Evolutionary conservation across 2,329 filamentous ascomycete genomes (phyloP).

Genomic region (Bipolaris sorokiniana): DNA sequence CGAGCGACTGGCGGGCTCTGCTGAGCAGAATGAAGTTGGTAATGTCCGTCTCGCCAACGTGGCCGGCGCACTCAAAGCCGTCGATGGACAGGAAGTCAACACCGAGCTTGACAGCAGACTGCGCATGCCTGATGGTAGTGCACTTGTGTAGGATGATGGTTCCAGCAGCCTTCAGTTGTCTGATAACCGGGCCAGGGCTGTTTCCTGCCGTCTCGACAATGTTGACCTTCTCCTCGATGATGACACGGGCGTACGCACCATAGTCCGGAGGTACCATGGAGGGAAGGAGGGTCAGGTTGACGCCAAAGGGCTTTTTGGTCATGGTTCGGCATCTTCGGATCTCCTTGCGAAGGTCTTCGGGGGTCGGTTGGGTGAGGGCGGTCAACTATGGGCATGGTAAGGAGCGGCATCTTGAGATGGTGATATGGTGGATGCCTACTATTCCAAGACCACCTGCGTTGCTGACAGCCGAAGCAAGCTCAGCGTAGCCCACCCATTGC

Average conservation of each 20-base stretch:
- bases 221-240: constrained; percentile 89
- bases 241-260: constrained; percentile 84
- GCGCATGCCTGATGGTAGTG: constrained; percentile 92
- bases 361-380: constrained; percentile 88
- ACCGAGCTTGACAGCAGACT: constrained; percentile 88
- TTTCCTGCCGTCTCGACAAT: constrained; percentile 95
- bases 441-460: constrained; percentile 78
- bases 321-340: constrained; percentile 85
- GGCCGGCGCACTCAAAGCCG: constrained; percentile 94
- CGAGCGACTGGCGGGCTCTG: constrained; percentile 81
- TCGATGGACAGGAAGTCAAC: constrained; percentile 98
- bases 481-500: constrained; percentile 84
- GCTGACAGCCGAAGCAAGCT: constrained; percentile 73
- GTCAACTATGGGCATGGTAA: constrained; percentile 61
- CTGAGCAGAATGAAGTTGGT: constrained; percentile 89
- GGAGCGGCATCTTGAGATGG: background rate
- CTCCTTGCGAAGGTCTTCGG: constrained; percentile 89
- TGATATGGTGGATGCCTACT: constrained; percentile 34
- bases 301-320: constrained; percentile 81
- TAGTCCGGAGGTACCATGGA: constrained; percentile 91
- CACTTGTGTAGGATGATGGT: constrained; percentile 93
- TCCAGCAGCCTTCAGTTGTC: constrained; percentile 79
- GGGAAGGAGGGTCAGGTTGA: constrained; percentile 94
- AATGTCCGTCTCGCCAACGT: constrained; percentile 86
- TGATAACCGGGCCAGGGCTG: constrained; percentile 87